Evolutionary conservation across 148 eudicot genomes (phyloP).

Genomic region (Bassia scoparia): DNA sequence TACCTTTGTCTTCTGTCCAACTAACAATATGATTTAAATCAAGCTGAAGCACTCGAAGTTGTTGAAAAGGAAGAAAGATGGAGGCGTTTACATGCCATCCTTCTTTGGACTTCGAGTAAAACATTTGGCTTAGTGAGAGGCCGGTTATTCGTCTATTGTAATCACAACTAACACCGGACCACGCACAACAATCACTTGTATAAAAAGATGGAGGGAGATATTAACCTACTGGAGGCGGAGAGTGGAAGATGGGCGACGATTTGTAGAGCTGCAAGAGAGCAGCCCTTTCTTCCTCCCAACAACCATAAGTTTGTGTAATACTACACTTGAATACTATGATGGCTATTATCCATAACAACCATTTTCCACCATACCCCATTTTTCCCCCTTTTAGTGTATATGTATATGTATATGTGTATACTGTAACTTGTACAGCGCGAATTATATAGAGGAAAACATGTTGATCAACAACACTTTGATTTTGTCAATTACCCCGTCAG

Average conservation of each 20-base stretch:
- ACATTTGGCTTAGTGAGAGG: not conserved
- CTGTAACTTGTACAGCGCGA: too few relatives aligned
- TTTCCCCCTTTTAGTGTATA: too few relatives aligned
- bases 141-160: not conserved
- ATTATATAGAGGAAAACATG: too few relatives aligned
- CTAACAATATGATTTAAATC: not conserved
- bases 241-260: not conserved
- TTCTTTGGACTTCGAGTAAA: not conserved
- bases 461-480: too few relatives aligned
- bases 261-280: not conserved
- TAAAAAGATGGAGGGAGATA: not conserved
- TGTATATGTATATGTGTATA: too few relatives aligned
- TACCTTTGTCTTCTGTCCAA: not conserved
- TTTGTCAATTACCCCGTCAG: too few relatives aligned
- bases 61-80: not conserved
- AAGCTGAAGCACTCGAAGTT: not conserved
- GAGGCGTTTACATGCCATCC: not conserved
- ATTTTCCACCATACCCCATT: not conserved
- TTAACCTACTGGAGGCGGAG: not conserved
- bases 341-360: not conserved
- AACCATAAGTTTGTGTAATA: not conserved
- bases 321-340: not conserved
- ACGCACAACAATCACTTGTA: not conserved
- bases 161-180: not conserved
- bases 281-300: not conserved